Base-by-base conservation (phyloP, 768 basidiomycete species). In the Dioszegia aurantiaca region DNA sequence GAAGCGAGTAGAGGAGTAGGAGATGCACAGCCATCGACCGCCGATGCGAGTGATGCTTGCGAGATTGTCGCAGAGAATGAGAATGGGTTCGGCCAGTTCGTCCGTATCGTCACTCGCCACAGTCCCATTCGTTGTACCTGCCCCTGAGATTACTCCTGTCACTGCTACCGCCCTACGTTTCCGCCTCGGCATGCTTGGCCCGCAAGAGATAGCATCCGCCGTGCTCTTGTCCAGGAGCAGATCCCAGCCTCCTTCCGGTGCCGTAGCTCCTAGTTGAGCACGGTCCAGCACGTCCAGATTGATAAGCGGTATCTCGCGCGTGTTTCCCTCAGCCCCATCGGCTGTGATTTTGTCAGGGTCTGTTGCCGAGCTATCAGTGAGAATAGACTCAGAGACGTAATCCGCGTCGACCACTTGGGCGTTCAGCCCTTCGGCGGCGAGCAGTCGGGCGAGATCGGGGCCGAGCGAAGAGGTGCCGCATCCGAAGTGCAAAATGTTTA, bases 181-280 rank as follows among this genome's bases (percentile, higher is more conserved):
- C 26, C 26, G 19, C 16, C 24, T 23, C 19, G 16, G 46, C 21
- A 40, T 44, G 16, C 36, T 44, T 17, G 53, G 63, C 0, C 66
- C 66, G 51, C 70, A 72, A 17, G 70, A 69, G 14, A 72, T 72
- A 27, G 70, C 70, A 44, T 72, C 70, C 16, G 68, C 63, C n/a
- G 70, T 69, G 1, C 68, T 69, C 51, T 72, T 72, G 42, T 72
- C 70, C 11, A 69, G 17, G 4, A 69, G 11, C 23, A 69, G 40
- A 44, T 72, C 63, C 43, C 57, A 64, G 4, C 61, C 59, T 48
- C 52, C 59, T 14, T 23, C 23, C 12, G 59, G 54, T 28, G 46
- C 24, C 27, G 54, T 56, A 11, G 10, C 33, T 21, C 16, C 31
- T 10, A 62, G 21, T n/a, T 46, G 26, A 14, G 2, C 43, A 17